phyloP scores from a whole-genome alignment of 345 rosid genomes.

The Salix exigua region DNA sequence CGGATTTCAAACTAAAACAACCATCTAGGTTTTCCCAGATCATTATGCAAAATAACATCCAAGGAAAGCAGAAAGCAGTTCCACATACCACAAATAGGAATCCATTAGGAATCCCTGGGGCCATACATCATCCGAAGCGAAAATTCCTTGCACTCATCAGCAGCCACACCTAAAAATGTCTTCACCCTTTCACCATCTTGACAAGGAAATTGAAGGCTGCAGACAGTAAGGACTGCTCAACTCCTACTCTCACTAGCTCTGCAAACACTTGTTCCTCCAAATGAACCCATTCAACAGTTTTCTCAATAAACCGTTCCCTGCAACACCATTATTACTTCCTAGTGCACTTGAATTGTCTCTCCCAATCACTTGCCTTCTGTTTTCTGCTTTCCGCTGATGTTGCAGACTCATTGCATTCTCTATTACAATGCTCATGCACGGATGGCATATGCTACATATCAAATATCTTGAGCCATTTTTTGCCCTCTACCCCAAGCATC shows the following conservation, averaged over 20 bases:
- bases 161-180: slow-evolving; percentile 20
- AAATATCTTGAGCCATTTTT: slow-evolving; percentile 19
- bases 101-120: slow-evolving; percentile 4
- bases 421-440: background rate
- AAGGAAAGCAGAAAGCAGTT: background rate
- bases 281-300: background rate
- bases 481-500: slow-evolving; percentile 16
- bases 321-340: slow-evolving; percentile 4
- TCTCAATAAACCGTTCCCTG: slow-evolving; percentile 1
- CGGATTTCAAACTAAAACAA: no score
- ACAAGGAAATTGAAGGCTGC: slow-evolving; percentile 17
- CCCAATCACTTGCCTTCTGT: slow-evolving; percentile 4
- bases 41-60: background rate
- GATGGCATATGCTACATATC: slow-evolving; percentile 14
- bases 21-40: no score
- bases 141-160: slow-evolving; percentile 17
- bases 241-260: slow-evolving; percentile 14
- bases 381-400: background rate
- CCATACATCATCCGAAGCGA: slow-evolving; percentile 23
- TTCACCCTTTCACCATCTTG: slow-evolving; percentile 15
- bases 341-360: slow-evolving; percentile 6
- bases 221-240: slow-evolving; percentile 6
- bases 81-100: background rate
- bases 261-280: slow-evolving; percentile 12
- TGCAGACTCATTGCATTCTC: background rate